Base-by-base conservation (phyloP, 768 basidiomycete genomes). In the Lactifluus hygrophoroides region DNA sequence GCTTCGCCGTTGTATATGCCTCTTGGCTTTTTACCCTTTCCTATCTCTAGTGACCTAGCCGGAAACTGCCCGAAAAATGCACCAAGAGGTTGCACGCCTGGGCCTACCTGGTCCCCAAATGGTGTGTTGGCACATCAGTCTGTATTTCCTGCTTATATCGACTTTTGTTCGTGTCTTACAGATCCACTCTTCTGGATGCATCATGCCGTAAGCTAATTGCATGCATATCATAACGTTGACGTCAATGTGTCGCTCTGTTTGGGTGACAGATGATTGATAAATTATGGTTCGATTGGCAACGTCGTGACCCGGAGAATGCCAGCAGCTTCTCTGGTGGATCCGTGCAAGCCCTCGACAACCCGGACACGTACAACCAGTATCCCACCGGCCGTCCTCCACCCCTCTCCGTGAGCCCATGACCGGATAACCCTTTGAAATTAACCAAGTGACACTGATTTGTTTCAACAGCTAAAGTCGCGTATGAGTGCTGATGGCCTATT, bases 271-370 rank as follows among this genome's bases (percentile, higher is more conserved):
- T 72, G 72, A 63, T 74, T 48, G 73, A 73, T 61, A 71, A 71
- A 55, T 53, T 73, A 16, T 74, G 73, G 73, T 71, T 48, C 50
- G 69, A 73, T 49, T 73, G 73, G 73, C 73, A 74, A 48, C 56
- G 57, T 51, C 55, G 54, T 11, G 43, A 69, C 54, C 28, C 60
- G 1, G 49, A 43, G 11, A 73, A 70, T 60, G 59, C 56, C 51
- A 54, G 58, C 47, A 66, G 66, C 28, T 73, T 66, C 60, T 60
- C 62, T 23, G 73, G 73, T 49, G 73, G 73, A 4, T 66, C 69
- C 4, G 66, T 70, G 5, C 63, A 71, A 47, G 62, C 63, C 38
- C 23, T 70, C 23, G 51, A 67, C 34, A 70, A 64, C 50, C 14
- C 56, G 0, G 59, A 64, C 3, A 37, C 52, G 3, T 69, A 66